These are phyloP conservation scores for Backusella morwellensis DNA, from an alignment of 192 early-diverging fungal species.

Conservation along the genomic window DNA sequence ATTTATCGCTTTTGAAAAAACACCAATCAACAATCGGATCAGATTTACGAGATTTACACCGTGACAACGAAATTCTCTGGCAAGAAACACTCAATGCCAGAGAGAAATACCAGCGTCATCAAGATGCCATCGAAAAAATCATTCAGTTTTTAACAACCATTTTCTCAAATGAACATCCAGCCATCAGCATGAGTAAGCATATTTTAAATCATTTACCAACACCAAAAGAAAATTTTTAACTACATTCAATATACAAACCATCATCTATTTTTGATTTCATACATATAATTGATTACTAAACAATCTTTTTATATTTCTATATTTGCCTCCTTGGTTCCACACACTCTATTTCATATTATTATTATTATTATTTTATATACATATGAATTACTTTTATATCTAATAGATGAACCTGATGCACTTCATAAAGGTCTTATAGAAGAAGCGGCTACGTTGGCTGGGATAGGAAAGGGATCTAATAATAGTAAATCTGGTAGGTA, in stretches of 20 bases:
- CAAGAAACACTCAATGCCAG: slow-evolving; percentile 71
- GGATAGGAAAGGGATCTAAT: slow-evolving; percentile 1
- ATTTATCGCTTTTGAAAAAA: slow-evolving; percentile 85
- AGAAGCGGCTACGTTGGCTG: slow-evolving; percentile 13
- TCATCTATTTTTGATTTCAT: background rate
- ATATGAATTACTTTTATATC: background rate
- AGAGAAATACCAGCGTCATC: slow-evolving; percentile 81
- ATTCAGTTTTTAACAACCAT: slow-evolving; percentile 87
- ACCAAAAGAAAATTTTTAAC: background rate
- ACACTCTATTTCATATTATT: background rate
- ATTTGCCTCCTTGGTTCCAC: background rate
- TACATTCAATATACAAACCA: background rate
- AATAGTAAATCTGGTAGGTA: background rate
- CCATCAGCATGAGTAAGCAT: slow-evolving; percentile 22
- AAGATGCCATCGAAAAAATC: slow-evolving; percentile 93
- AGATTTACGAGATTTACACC: slow-evolving; percentile 83
- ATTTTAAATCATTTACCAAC: background rate
- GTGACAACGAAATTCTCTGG: slow-evolving; percentile 90
- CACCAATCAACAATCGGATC: slow-evolving; percentile 88
- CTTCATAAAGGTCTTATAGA: slow-evolving; percentile 13
- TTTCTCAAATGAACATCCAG: slow-evolving; percentile 57
- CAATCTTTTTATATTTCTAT: background rate
- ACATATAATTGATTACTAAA: background rate
- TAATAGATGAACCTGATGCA: slow-evolving; percentile 5
- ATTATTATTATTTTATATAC: background rate